phyloP scores from a whole-genome alignment of 768 basidiomycete genomes.

The Pleurotus salmoneostramineus region DNA sequence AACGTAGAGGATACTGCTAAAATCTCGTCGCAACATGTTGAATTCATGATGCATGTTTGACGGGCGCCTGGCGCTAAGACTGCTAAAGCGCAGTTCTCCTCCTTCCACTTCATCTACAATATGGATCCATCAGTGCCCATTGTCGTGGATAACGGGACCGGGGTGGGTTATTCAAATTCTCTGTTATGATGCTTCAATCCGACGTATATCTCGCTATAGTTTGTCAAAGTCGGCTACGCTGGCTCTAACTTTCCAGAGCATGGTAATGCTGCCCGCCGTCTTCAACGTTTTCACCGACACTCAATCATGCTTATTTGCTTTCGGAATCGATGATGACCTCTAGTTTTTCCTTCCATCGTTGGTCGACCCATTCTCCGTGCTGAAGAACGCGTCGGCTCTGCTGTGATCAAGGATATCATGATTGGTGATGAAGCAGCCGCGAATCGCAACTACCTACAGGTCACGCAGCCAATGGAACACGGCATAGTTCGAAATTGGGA shows the following conservation, averaged over 20 bases:
- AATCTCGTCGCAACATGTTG: too few species aligned
- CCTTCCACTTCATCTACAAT: too few species aligned
- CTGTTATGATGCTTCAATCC: neutral
- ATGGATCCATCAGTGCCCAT: constrained; percentile 54
- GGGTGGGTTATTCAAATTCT: constrained; percentile 45
- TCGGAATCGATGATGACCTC: neutral
- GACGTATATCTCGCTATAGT: constrained; percentile 41
- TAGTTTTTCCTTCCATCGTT: constrained; percentile 95
- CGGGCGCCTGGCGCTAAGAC: too few species aligned
- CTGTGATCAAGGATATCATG: constrained; percentile 96
- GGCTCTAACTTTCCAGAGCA: constrained; percentile 95
- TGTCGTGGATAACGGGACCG: constrained; percentile 88
- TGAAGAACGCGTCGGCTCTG: constrained; percentile 87
- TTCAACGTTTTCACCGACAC: neutral
- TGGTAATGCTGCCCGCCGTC: constrained; percentile 43
- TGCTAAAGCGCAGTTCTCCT: too few species aligned
- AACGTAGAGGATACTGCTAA: too few species aligned
- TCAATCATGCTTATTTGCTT: neutral
- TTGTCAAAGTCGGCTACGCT: constrained; percentile 88
- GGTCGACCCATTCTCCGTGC: constrained; percentile 97
- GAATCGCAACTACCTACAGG: constrained; percentile 92
- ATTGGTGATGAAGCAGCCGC: constrained; percentile 94
- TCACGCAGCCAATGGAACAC: constrained; percentile 99
- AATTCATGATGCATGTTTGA: too few species aligned
- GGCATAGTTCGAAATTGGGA: constrained; percentile 99